Conservation (phyloP, 208 protist genomes). For the Vickermania ingenoplastis region DNA sequence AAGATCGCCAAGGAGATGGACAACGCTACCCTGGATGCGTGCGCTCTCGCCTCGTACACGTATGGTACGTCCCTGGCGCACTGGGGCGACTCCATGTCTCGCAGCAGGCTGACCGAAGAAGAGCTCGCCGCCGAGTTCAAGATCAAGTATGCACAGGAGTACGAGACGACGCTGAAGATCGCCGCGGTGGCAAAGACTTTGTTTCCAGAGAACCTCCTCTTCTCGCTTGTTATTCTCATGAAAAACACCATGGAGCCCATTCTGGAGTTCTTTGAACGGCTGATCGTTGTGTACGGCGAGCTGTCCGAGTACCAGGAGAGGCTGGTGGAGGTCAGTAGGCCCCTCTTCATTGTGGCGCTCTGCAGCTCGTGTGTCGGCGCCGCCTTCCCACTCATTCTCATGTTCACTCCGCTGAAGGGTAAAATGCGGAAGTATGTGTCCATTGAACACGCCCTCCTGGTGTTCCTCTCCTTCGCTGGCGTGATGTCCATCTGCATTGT, state of each 20-base stretch:
- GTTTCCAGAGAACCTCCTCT: background rate
- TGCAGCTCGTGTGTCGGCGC: background rate
- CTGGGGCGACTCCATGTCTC: background rate
- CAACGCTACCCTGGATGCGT: slow-evolving; percentile 4
- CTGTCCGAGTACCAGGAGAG: background rate
- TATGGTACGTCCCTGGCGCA: background rate
- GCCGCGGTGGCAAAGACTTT: background rate
- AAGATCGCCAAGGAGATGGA: background rate
- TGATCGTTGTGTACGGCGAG: background rate
- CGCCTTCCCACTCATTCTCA: background rate
- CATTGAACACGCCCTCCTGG: background rate
- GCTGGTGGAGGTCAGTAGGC: background rate
- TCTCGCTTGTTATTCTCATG: background rate
- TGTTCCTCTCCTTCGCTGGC: background rate
- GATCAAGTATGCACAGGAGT: slow-evolving; percentile 4
- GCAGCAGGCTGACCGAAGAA: background rate
- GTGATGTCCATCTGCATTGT: background rate
- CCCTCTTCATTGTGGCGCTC: background rate
- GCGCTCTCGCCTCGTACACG: background rate
- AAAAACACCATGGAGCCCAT: background rate
- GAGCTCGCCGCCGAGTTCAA: slow-evolving; percentile 1
- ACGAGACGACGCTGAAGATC: background rate
- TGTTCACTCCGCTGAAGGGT: background rate
- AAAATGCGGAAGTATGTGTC: background rate
- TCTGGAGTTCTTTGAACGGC: background rate